Base-by-base conservation (phyloP, 805 yeast species). In the Helenozyma rhizophorensis region DNA sequence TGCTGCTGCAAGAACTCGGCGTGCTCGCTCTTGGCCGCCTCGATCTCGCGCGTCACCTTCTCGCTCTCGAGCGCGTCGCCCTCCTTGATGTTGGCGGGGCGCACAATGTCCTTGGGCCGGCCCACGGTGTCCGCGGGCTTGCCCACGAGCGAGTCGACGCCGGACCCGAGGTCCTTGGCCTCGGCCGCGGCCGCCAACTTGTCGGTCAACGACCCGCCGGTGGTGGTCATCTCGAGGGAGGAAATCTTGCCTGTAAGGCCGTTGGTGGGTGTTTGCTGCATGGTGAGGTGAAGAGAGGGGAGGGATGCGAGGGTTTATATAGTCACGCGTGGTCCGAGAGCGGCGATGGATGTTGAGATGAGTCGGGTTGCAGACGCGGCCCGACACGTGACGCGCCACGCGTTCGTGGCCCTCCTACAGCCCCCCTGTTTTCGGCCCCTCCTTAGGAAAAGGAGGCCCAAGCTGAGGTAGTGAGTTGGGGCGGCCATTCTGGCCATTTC, bases 1-100 rank as follows among this genome's bases (percentile, higher is more conserved):
- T 83, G 90, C 42, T 68, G 62, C 23, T 59, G 58, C 53, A 83
- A 67, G 61, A 83, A 83, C 29, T 64, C 58, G 39, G 64, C 48
- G 60, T 83, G 93, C 19, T 37, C 42, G 21, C 54, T 62, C 17
- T 59, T 61, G 19, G 45, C 51, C 14, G 40, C 47, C 33, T 45
- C 46, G 28, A 39, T 34, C 47, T 56, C 53, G 51, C 54, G 25
- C 25, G 51, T 52, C 22, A 50, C 53, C 28, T 30, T 36, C 18
- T 45, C 51, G 14, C 45, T 28, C 28, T 48, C 50, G 21, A 46
- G 34, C 24, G 51, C 48, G 25, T 44, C 44, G 11, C 45, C 48
- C 32, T 46, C 50, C 26, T 45, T 40, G 32, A 43, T 33, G 40
- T 41, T 29, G 9, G 38, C 36, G 8, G 48, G 48, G 14, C 48